Percentiles rank a stretch among this genome's conserved stretches.
Evolutionary conservation across 2,329 filamentous ascomycete genomes (phyloP).

Genomic region (Aspergillus fumigatiaffinis): DNA sequence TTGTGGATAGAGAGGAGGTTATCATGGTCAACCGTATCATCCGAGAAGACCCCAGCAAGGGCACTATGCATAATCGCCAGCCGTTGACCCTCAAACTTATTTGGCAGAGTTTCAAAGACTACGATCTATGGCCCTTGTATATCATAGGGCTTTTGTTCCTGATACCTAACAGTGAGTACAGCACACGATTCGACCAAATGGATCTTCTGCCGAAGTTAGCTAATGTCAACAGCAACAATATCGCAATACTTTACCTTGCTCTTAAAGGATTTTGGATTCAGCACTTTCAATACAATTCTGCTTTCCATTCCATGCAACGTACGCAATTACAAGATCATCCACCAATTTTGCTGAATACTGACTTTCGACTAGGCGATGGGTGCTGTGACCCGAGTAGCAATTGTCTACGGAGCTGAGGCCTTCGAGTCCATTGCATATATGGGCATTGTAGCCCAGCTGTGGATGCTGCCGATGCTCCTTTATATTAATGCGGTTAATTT

Average conservation of each 20-base stretch:
- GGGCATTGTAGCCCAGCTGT: conserved; percentile 50
- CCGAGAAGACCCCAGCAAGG: conserved; percentile 51
- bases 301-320: conserved; percentile 51
- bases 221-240: conserved; percentile 14
- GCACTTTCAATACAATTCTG: conserved; percentile 55
- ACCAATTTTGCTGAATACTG: neutral
- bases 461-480: conserved; percentile 51
- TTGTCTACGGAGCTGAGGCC: conserved; percentile 31
- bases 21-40: conserved; percentile 63
- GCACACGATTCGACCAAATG: neutral
- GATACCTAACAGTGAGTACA: conserved; percentile 23
- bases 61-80: conserved; percentile 55
- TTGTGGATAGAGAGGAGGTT: conserved; percentile 49
- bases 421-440: conserved; percentile 50
- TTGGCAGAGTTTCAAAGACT: conserved; percentile 49
- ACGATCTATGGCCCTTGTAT: conserved; percentile 54
- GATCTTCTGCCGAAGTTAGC: neutral
- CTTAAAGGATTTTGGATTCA: conserved; percentile 50
- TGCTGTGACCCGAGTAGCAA: conserved; percentile 11
- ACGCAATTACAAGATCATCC: conserved; percentile 44
- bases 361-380: conserved; percentile 5
- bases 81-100: conserved; percentile 45
- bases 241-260: conserved; percentile 30
- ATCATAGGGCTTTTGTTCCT: conserved; percentile 41
- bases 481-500: conserved; percentile 47